phyloP scores from a whole-genome alignment of 495 filamentous ascomycete species.

The Hyaloscypha bicolor region DNA sequence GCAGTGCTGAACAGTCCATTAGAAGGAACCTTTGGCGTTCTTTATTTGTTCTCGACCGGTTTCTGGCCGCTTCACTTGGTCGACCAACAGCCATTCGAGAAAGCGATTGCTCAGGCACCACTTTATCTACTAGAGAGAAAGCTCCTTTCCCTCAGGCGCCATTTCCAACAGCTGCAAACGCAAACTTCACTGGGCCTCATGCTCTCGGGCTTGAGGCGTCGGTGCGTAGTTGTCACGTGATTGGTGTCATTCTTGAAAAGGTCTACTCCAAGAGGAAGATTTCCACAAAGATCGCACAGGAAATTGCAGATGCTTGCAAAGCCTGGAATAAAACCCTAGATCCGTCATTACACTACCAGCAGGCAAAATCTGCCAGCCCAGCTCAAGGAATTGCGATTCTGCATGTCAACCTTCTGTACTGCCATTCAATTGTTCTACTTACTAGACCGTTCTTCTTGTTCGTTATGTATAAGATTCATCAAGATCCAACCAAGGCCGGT shows the following conservation, averaged over 20 bases:
- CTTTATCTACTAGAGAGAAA: conserved; percentile 43
- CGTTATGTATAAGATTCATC: conserved; percentile 34
- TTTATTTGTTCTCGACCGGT: conserved; percentile 63
- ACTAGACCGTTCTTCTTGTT: conserved; percentile 65
- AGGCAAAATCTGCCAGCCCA: conserved; percentile 47
- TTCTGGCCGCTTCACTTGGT: conserved; percentile 59
- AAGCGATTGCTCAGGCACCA: conserved; percentile 58
- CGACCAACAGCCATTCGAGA: conserved; percentile 63
- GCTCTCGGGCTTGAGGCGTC: conserved; percentile 51
- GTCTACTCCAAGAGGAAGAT: conserved; percentile 73
- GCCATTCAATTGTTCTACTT: conserved; percentile 47
- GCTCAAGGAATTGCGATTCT: conserved; percentile 58
- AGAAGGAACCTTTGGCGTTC: conserved; percentile 62
- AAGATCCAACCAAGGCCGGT: conserved; percentile 2
- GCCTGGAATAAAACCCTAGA: conserved; percentile 51
- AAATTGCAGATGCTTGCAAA: conserved; percentile 60
- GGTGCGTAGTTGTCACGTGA: conserved; percentile 60
- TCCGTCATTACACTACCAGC: conserved; percentile 47
- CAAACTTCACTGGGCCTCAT: conserved; percentile 35
- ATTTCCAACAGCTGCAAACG: conserved; percentile 38
- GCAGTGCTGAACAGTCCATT: conserved; percentile 42
- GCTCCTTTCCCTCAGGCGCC: conserved; percentile 32
- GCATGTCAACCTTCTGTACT: conserved; percentile 70
- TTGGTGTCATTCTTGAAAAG: conserved; percentile 66
- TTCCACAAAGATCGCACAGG: conserved; percentile 64